phyloP scores from a whole-genome alignment of 352 stramenopile species.

The Globisporangium recalcitrans region DNA sequence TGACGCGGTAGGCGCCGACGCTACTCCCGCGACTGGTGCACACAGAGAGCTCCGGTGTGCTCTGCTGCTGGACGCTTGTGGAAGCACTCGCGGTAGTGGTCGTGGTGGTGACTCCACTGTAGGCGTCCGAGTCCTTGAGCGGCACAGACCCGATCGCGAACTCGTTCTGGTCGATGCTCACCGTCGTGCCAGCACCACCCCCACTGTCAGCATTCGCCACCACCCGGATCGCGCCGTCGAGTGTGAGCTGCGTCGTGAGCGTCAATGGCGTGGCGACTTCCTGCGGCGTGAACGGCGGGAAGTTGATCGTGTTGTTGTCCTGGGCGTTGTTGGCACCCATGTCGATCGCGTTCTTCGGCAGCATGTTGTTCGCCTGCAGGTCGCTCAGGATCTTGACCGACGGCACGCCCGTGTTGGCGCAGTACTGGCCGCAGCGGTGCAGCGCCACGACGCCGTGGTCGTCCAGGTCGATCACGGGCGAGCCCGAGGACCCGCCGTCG shows the following conservation, averaged over 20 bases:
- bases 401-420: constrained; percentile 53
- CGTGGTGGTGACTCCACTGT: constrained; percentile 6
- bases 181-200: constrained; percentile 13
- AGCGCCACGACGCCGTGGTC: constrained; percentile 62
- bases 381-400: constrained; percentile 40
- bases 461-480: constrained; percentile 40
- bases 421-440: constrained; percentile 61
- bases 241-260: constrained; percentile 19
- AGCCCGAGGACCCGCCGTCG: constrained; percentile 53
- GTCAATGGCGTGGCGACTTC: constrained; percentile 10
- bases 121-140: constrained; percentile 20
- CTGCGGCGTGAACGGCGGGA: constrained; percentile 35
- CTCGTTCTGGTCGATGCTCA: constrained; percentile 48
- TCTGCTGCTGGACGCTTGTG: constrained; percentile 10
- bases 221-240: constrained; percentile 32
- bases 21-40: constrained; percentile 19
- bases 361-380: constrained; percentile 20
- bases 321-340: constrained; percentile 22
- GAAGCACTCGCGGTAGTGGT: constrained; percentile 13
- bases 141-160: constrained; percentile 42
- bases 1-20: constrained; percentile 32
- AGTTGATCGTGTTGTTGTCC: constrained; percentile 29
- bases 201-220: not conserved
- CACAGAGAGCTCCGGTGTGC: constrained; percentile 27
- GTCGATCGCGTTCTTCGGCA: constrained; percentile 33